Base-by-base conservation (phyloP, 169 alveolate genomes). In the Cytauxzoon felis region DNA sequence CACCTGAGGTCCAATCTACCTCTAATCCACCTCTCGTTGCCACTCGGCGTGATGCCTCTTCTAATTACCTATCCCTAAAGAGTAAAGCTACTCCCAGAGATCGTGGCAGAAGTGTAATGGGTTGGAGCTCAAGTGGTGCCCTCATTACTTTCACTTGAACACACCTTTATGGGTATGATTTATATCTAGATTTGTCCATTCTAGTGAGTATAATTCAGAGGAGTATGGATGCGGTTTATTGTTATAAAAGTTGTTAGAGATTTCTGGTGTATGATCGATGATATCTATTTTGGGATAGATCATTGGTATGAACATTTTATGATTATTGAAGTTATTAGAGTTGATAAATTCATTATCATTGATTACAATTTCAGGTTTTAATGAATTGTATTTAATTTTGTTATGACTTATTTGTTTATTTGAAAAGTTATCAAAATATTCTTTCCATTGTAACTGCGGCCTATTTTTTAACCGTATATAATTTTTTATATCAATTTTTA, bases 121-220 rank as follows among this genome's bases (percentile, higher is more conserved):
- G n/a, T n/a, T n/a, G n/a, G n/a, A n/a, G n/a, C n/a, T n/a, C n/a
- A n/a, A n/a, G n/a, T n/a, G n/a, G n/a, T n/a, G n/a, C n/a, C n/a
- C n/a, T n/a, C n/a, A n/a, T n/a, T n/a, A n/a, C n/a, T n/a, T n/a
- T n/a, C n/a, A n/a, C n/a, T 38, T 13, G 13, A 38, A 38, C 45
- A 38, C 13, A 27, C 84, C 84, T 18, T 54, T 54, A 48, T 73
- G 84, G 3, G 84, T 42, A 19, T 36, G 59, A 9, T 29, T 41
- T 11, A 27, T 33, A 58, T 24, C 16, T 0, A 30, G 36, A 19
- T 61, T 50, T 18, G 61, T 49, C 84, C 84, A 73, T 23, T 51
- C 68, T n/a, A 73, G 71, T 7, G 84, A 63, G 36, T 73, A 54
- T 9, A 73, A 48, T 63, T 73, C 84, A 8, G 71, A 62, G 23